Evolutionary conservation across 371 early-diverging fungal genomes (phyloP), one percentile per base, ranked within the genome.

Genomic region (Mortierella sp.): DNA sequence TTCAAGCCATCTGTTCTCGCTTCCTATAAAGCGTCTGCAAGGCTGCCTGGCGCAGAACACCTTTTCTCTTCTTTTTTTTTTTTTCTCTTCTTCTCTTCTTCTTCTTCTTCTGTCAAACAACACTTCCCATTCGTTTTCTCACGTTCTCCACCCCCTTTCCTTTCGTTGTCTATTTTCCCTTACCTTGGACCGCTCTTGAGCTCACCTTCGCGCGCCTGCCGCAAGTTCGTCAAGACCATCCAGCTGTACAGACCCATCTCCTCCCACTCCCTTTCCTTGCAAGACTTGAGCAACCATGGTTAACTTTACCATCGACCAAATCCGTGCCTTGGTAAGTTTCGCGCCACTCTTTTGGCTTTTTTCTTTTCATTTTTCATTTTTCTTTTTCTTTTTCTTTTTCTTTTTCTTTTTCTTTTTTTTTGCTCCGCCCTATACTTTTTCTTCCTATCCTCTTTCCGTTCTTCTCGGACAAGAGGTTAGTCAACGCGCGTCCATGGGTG

Each of bases 291-390:
- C 70, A 68, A 80, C 48, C 62, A 84, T 86, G 86, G 84, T 83
- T 62, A 84, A 85, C 76, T 85, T 85, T 60, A 83, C 82, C 51
- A 69, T 81, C 66, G 86, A 87, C 75, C 88, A 90, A 77, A 89
- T 89, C 84, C 89, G 89, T 81, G 87, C 79, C 62, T 87, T 90
- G 80, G 83, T 82, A 82, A 74, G 77, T 73, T 26, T 14, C 16
- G 21, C 37, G 37, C 37, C 37, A 37, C 37, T 3, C 37, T 37
- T 37, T 37, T 37, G 37, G 37, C 37, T 21, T 25, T 26, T 30
- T 62, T 46, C 16, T 9, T 29, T 48, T 50, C 21, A 46, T 29
- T n/a, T 19, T 55, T 29, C 11, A 19, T 30, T n/a, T 52, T 47
- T 30, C 19, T 28, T 21, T 26, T 5, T 46, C 21, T 12, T 18